Base-by-base conservation (phyloP, 306 rosid species). In the Mucuna pruriens region DNA sequence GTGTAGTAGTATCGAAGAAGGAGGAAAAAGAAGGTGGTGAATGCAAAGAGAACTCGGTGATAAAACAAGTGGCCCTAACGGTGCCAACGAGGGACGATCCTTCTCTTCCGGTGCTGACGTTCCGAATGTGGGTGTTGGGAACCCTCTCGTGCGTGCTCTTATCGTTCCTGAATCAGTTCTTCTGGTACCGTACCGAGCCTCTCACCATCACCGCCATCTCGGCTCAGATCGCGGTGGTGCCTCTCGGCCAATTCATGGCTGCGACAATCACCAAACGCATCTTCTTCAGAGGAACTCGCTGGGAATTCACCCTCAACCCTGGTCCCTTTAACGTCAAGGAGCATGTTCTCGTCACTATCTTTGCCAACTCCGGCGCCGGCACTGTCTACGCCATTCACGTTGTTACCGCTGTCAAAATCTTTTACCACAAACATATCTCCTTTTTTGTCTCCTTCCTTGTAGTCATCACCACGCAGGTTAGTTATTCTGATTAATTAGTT, bases 311-410 rank as follows among this genome's bases (percentile, higher is more conserved):
- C 9, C 74, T 95, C 7, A 95, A 95, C 71, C 95, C 99, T 0
- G 97, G 99, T 1, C 97, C 99, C 2, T 95, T 95, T 87, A 95
- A 95, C 20, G 90, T 95, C 23, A 95, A 95, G 16, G 99, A 95
- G 12, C 99, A 95, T 78, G 99, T 95, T 39, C 92, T 95, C 6
- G 91, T 95, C 62, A 95, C 99, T 8, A 95, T 95, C 72, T 95
- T 95, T 20, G 99, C 99, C 20, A 95, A 93, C 80, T 95, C 99
- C 0, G 99, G 99, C 9, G 99, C 99, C 2, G 97, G 97, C 39
- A 86, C 90, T 1, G 99, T 95, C 29, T 95, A 95, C 68, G 99
- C 99, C 77, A 92, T 95, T 63, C 99, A 95, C 58, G 4, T 91
- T 20, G 92, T 95, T 52, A 95, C 97, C 10, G 99, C 84, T 1